phyloP scores from a whole-genome alignment of 495 filamentous ascomycete species.

The Penicillium tannophilum region DNA sequence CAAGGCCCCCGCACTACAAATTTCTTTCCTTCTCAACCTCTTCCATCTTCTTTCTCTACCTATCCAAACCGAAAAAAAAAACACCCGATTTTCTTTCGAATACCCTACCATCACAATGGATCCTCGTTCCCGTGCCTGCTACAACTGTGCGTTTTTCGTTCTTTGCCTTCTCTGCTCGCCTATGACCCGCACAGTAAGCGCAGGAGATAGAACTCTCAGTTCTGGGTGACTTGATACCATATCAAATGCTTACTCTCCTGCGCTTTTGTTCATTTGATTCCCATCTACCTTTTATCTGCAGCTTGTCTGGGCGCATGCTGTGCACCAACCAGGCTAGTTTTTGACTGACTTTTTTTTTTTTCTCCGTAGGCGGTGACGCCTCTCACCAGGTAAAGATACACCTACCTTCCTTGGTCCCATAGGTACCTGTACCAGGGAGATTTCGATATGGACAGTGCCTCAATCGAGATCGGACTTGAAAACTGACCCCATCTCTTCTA shows the following conservation, averaged over 20 bases:
- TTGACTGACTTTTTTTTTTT: conserved; percentile 32
- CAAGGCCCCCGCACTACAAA: conserved; percentile 41
- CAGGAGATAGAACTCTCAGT: conserved; percentile 4
- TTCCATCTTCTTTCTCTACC: conserved; percentile 15
- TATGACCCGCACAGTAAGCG: conserved; percentile 20
- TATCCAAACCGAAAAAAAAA: conserved; percentile 7
- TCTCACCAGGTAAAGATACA: conserved; percentile 64
- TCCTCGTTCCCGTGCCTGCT: conserved; percentile 64
- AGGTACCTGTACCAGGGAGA: neutral
- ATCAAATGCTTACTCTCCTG: neutral
- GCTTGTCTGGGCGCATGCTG: conserved; percentile 3
- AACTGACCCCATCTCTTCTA: conserved; percentile 28
- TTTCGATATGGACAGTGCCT: neutral
- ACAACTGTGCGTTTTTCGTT: conserved; percentile 69
- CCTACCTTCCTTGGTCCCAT: conserved; percentile 3
- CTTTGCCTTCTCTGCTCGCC: conserved; percentile 9
- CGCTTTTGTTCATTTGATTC: neutral
- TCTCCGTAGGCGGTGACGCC: conserved; percentile 65
- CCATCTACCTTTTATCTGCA: neutral
- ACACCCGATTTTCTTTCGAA: conserved; percentile 1
- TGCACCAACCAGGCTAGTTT: conserved; percentile 8
- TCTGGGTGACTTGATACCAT: neutral
- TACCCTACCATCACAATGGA: conserved; percentile 46
- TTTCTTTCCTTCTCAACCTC: conserved; percentile 32
- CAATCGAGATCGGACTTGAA: neutral